Conservation (phyloP, 2,329 filamentous ascomycete genomes). For the Xylaria sp. region DNA sequence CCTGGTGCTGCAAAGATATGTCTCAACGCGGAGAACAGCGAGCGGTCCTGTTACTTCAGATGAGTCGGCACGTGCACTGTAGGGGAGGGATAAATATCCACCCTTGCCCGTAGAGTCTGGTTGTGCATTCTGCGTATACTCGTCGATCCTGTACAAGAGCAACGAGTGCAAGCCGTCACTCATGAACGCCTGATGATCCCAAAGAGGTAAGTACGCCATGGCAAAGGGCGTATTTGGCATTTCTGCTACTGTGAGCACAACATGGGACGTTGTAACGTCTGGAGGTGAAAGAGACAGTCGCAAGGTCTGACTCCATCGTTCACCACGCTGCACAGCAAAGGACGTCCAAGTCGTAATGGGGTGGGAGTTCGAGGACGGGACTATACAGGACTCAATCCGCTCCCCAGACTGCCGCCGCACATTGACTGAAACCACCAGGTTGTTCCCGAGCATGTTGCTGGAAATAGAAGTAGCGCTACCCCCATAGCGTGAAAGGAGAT, state of each 20-base stretch:
- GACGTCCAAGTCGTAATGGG: conserved; percentile 90
- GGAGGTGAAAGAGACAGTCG: conserved; percentile 81
- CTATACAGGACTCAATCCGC: conserved; percentile 88
- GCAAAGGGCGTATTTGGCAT: conserved; percentile 89
- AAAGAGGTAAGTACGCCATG: conserved; percentile 90
- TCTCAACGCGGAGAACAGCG: conserved; percentile 81
- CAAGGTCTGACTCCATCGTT: conserved; percentile 89
- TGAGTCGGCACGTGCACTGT: conserved; percentile 75
- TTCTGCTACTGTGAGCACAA: conserved; percentile 91
- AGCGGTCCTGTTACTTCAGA: conserved; percentile 83
- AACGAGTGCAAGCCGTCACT: conserved; percentile 85
- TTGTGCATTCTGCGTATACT: conserved; percentile 78
- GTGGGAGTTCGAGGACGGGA: conserved; percentile 81
- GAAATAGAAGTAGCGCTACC: conserved; percentile 81
- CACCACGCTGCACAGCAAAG: conserved; percentile 79
- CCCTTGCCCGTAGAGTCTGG: conserved; percentile 75
- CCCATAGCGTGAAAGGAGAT: conserved; percentile 70
- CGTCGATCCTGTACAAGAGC: conserved; percentile 90
- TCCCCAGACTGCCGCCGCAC: conserved; percentile 83
- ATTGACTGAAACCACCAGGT: conserved; percentile 89
- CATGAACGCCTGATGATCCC: conserved; percentile 91
- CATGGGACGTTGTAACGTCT: conserved; percentile 83
- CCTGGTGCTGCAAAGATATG: conserved; percentile 91
- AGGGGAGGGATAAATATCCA: conserved; percentile 87
- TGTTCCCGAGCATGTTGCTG: conserved; percentile 70